Base-by-base conservation (phyloP, 1,284 basidiomycete genomes). In the Phellinidium pouzarii region DNA sequence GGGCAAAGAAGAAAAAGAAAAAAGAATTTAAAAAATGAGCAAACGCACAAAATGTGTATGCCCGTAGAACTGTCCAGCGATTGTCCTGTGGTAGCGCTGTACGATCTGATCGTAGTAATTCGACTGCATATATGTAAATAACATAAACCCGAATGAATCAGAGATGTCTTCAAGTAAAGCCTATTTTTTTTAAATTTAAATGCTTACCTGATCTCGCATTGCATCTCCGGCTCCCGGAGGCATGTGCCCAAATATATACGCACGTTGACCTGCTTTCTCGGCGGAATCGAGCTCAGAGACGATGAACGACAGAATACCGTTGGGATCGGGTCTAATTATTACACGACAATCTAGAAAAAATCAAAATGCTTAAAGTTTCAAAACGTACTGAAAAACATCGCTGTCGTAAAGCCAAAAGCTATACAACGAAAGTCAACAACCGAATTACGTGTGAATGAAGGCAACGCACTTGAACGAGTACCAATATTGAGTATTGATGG, bases 41-140 rank as follows among this genome's bases (percentile, higher is more conserved):
- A 4, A 31, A 27, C 57, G n/a, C 47, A 65, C 64, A 46, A 61
- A 61, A 53, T 72, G 74, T 48, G 67, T 74, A 54, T 77, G 75
- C 1, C 75, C 75, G 54, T 70, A 77, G 57, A 77, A 75, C 44
- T 73, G 71, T 0, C 68, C 78, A 4, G 76, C 76, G 51, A 82
- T 79, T 4, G 78, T 79, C 54, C 75, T 68, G 55, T 72, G 73
- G 62, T 80, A 83, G 12, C 80, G 68, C 56, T 78, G 73, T 7
- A 82, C 66, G 47, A 81, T 71, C 60, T 82, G 79, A 56, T 79
- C 69, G 49, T 77, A 79, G 59, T 77, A 78, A 52, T 77, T 76
- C 4, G 77, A 78, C 76, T 79, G 45, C 17, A 51, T 17, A 20
- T 7, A 6, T 7, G 29, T 6, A 31, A 31, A 31, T 31, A 12